phyloP scores from a whole-genome alignment of 2,329 filamentous ascomycete genomes.

The Macrophomina tecta region DNA sequence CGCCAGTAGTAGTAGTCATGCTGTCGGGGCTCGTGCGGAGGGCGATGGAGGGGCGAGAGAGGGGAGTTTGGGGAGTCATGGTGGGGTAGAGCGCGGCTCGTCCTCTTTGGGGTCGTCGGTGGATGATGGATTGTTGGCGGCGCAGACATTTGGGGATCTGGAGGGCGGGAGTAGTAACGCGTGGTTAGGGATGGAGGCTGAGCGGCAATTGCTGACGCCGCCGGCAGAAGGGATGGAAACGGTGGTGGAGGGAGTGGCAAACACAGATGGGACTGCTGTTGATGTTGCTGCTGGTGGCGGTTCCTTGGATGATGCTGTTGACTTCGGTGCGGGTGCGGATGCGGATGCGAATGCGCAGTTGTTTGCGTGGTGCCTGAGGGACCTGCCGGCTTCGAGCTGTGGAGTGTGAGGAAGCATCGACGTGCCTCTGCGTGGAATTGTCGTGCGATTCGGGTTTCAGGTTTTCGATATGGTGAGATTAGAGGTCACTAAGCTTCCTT shows the following conservation, averaged over 20 bases:
- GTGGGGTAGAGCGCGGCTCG: neutral
- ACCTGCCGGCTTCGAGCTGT: neutral
- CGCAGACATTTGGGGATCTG: neutral
- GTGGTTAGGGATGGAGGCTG: neutral
- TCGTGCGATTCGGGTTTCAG: too few relatives aligned
- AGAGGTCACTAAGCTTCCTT: neutral
- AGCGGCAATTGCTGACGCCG: constrained; percentile 12
- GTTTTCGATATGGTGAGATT: too few relatives aligned
- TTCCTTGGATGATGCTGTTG: too few relatives aligned
- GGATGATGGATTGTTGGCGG: neutral
- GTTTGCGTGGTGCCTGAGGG: neutral
- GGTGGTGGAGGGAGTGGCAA: neutral
- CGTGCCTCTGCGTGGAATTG: too few relatives aligned
- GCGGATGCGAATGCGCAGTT: neutral
- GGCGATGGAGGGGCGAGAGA: neutral
- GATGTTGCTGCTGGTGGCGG: neutral
- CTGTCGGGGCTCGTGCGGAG: neutral
- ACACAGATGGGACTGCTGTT: neutral
- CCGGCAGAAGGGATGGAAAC: neutral
- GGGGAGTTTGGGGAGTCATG: too few relatives aligned
- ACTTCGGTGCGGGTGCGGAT: neutral
- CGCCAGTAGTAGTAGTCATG: neutral
- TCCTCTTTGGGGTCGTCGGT: neutral
- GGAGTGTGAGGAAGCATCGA: neutral
- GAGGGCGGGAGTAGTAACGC: neutral